These are phyloP conservation scores for Quercus agrifolia DNA, from an alignment of 306 rosid genomes.

Conservation along the genomic window DNA sequence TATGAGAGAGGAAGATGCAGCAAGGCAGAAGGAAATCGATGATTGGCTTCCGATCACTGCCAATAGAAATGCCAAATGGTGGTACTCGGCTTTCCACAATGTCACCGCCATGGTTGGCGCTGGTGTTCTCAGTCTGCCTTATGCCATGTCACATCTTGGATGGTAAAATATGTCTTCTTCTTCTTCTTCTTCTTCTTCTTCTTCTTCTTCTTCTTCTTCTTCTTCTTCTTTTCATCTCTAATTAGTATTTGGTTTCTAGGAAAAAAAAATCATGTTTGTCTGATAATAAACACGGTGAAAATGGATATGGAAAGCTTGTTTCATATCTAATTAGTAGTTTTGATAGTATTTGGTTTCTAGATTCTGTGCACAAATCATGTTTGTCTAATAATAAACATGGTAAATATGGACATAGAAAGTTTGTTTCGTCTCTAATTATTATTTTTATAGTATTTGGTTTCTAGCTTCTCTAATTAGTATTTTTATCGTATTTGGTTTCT, in stretches of 20 bases:
- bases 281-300: too few species aligned
- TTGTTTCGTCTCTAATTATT: too few species aligned
- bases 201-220: too few species aligned
- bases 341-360: not conserved
- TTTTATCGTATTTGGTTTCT: too few species aligned
- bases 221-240: not conserved
- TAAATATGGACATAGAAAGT: too few species aligned
- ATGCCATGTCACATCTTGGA: conserved; percentile 75
- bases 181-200: too few species aligned
- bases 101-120: conserved; percentile 98
- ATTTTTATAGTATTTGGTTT: too few species aligned
- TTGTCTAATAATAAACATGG: not conserved
- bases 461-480: too few species aligned
- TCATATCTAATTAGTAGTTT: not conserved
- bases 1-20: not conserved
- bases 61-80: conserved; percentile 83
- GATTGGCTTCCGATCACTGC: conserved; percentile 90
- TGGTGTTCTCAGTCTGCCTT: conserved; percentile 88
- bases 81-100: conserved; percentile 90
- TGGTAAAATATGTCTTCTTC: conserved; percentile 36
- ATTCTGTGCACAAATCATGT: not conserved
- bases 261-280: too few species aligned
- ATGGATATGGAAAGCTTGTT: too few species aligned
- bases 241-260: too few species aligned
- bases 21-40: conserved; percentile 31